Conservation (phyloP, 73 alveolate genomes). For the Tetrahymena elliotti region DNA sequence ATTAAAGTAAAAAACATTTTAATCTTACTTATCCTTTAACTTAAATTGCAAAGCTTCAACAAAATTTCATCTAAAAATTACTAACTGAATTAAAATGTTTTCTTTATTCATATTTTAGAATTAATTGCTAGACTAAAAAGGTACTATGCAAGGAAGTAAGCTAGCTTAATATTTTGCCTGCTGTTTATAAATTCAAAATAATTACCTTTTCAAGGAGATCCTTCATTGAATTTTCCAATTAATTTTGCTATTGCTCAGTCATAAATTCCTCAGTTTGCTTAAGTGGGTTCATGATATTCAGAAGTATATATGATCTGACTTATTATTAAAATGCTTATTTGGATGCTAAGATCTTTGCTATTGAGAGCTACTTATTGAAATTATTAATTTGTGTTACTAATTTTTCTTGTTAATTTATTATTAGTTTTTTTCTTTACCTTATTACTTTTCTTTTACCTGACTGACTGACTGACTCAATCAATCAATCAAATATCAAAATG, state of each 20-base stretch:
- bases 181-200: not conserved
- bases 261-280: not conserved
- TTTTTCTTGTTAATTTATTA: not conserved
- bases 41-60: too few relatives aligned
- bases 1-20: not conserved
- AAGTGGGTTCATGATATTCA: not conserved
- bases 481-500: too few relatives aligned
- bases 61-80: too few relatives aligned
- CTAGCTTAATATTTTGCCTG: too few relatives aligned
- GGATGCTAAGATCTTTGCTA: not conserved
- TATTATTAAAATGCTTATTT: not conserved
- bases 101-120: too few relatives aligned
- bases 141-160: too few relatives aligned
- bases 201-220: not conserved
- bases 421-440: not conserved
- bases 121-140: too few relatives aligned
- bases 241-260: not conserved
- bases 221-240: not conserved
- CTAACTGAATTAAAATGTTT: not conserved
- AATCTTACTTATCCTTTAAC: too few relatives aligned
- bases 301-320: not conserved
- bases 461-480: too few relatives aligned
- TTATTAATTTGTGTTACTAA: not conserved
- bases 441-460: not conserved
- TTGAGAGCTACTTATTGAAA: not conserved